phyloP scores from a whole-genome alignment of 1,284 basidiomycete genomes.

The Cryptococcus sp. region DNA sequence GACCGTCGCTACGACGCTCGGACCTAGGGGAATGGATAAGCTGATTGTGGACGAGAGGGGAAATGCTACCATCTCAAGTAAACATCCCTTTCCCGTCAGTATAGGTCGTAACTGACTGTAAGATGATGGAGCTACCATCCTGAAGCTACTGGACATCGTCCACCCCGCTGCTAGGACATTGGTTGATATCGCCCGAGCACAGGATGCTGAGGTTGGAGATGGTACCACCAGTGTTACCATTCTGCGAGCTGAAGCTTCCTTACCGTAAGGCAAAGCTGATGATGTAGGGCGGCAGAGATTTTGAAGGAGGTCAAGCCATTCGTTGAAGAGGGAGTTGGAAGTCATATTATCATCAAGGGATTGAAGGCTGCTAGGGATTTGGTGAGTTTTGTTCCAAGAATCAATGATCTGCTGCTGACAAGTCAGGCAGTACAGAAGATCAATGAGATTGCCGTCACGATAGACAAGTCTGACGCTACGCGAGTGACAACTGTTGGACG shows the following conservation, averaged over 20 bases:
- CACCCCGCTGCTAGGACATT: conserved; percentile 95
- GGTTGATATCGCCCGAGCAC: conserved; percentile 95
- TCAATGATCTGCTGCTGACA: not conserved
- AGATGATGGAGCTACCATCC: conserved; percentile 94
- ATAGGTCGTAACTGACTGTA: conserved; percentile 12
- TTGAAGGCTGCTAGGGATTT: conserved; percentile 83
- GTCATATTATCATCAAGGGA: conserved; percentile 97
- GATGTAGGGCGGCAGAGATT: conserved; percentile 72
- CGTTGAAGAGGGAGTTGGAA: conserved; percentile 96
- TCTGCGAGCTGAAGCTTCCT: conserved; percentile 47
- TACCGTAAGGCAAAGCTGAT: conserved; percentile 1
- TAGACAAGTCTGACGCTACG: conserved; percentile 88
- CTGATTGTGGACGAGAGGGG: conserved; percentile 84
- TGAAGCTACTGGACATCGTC: conserved; percentile 94
- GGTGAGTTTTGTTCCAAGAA: too few species aligned
- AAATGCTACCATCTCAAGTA: conserved; percentile 88
- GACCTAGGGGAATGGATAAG: conserved; percentile 98
- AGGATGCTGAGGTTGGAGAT: conserved; percentile 98
- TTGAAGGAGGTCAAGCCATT: conserved; percentile 88
- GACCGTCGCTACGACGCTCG: conserved; percentile 90
- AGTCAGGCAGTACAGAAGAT: conserved; percentile 78
- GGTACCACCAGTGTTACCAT: conserved; percentile 96
- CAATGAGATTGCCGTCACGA: conserved; percentile 80
- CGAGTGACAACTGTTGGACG: conserved; percentile 50
- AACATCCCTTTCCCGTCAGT: too few species aligned